Evolutionary conservation across 2,329 filamentous ascomycete genomes (phyloP), one percentile per base, ranked within the genome.

Genomic region (Botrytis byssoidea): DNA sequence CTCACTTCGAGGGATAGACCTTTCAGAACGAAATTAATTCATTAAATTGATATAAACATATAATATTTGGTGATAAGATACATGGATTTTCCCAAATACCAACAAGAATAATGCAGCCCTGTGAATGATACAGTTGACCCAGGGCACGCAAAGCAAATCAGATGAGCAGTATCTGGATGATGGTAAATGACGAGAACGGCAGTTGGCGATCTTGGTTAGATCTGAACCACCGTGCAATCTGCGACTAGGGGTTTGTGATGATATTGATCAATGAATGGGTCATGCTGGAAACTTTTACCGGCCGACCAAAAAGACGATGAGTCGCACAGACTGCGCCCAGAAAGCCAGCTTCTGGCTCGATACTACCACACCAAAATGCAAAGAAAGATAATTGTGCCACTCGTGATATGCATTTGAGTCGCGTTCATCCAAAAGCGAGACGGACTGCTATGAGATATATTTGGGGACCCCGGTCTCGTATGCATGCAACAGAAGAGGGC

Each of bases 281-380:
- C 46, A 72, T 67, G 70, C 70, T 68, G 70, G 70, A 48, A 72
- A 72, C 70, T 72, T 68, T 72, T 72, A 46, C 70, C 70, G 63
- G 70, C 55, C 42, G 48, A 44, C 55, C 70, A 72, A 20, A 55
- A 66, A 40, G 20, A 22, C 18, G 25, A 55, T 71, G 42, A 12
- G 57, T 65, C 6, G 59, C 57, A 65, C 70, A 57, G 46, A 57
- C 44, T 72, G 61, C 37, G 46, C 70, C 61, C 61, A 32, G 2
- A 46, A 66, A 67, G 60, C 46, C 59, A 37, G 51, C 44, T 71
- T 46, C 48, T 57, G 48, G 25, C 25, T 44, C 42, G 51, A 60
- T 70, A n/a, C 67, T 37, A 67, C 60, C 51, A 72, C 70, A 51
- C 29, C 40, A 59, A 46, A 44, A 42, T 72, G 25, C 35, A 46